Percentiles rank a stretch among this genome's conserved stretches.
These are phyloP conservation scores for Protomyces gravidus DNA, from an alignment of 1,139 yeast genomes.

Conservation along the genomic window DNA sequence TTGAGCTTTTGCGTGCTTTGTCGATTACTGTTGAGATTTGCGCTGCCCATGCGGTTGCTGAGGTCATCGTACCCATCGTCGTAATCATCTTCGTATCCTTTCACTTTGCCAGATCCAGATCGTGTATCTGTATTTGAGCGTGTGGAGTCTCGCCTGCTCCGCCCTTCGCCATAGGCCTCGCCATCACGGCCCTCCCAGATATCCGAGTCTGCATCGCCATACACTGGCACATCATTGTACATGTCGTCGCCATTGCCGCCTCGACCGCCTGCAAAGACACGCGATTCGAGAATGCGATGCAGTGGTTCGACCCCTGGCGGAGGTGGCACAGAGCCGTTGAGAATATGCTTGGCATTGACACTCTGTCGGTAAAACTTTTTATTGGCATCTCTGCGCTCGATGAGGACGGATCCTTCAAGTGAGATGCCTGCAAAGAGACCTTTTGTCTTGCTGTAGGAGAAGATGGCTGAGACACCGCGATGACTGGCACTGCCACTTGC, in stretches of 20 bases:
- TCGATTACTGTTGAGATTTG: slow-evolving; percentile 28
- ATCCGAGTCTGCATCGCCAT: slow-evolving; percentile 43
- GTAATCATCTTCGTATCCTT: slow-evolving; percentile 47
- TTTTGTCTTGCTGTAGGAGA: slow-evolving; percentile 90
- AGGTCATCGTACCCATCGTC: slow-evolving; percentile 42
- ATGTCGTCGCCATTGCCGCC: slow-evolving; percentile 60
- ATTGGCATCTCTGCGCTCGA: slow-evolving; percentile 95
- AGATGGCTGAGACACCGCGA: slow-evolving; percentile 82
- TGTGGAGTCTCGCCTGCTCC: slow-evolving; percentile 30
- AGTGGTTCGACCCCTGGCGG: slow-evolving; percentile 92
- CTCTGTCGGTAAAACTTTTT: slow-evolving; percentile 85
- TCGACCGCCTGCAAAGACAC: slow-evolving; percentile 61
- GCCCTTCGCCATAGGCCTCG: slow-evolving; percentile 33
- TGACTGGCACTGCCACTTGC: slow-evolving; percentile 95
- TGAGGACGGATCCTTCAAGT: slow-evolving; percentile 88
- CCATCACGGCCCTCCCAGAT: slow-evolving; percentile 32
- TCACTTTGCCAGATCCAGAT: slow-evolving; percentile 38
- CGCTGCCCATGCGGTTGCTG: slow-evolving; percentile 30
- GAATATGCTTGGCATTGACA: slow-evolving; percentile 77
- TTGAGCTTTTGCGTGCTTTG: slow-evolving; percentile 15
- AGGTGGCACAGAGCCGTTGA: slow-evolving; percentile 79
- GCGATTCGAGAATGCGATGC: slow-evolving; percentile 77
- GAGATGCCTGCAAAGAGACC: slow-evolving; percentile 97
- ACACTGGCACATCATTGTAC: slow-evolving; percentile 64
- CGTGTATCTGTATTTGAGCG: slow-evolving; percentile 32